Percentiles rank a stretch among this genome's conserved stretches.
Evolutionary conservation across 192 early-diverging fungal species (phyloP).

Genomic region (Coemansia sp.): DNA sequence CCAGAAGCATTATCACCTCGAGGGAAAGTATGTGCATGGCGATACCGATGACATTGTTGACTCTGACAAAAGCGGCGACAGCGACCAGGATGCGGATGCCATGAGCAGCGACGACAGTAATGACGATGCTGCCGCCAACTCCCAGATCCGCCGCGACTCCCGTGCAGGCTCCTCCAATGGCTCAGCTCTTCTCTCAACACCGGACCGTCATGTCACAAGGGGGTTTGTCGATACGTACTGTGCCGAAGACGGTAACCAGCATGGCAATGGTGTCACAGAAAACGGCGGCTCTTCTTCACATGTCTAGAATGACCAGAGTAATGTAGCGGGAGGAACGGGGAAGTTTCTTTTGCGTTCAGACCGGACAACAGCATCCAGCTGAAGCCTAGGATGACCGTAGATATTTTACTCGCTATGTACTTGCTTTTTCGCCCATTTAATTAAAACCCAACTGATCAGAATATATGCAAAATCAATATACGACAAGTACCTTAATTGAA

Average conservation of each 20-base stretch:
- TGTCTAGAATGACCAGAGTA: too few relatives aligned
- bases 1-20: slow-evolving; percentile 79
- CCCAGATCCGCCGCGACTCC: not conserved
- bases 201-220: slow-evolving; percentile 5
- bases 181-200: not conserved
- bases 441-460: too few relatives aligned
- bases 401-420: too few relatives aligned
- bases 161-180: not conserved
- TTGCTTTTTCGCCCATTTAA: too few relatives aligned
- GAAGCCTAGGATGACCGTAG: too few relatives aligned
- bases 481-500: too few relatives aligned
- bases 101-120: slow-evolving; percentile 47
- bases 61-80: slow-evolving; percentile 30
- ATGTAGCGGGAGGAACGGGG: too few relatives aligned
- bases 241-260: slow-evolving; percentile 5
- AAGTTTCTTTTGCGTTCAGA: too few relatives aligned
- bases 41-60: slow-evolving; percentile 56
- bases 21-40: slow-evolving; percentile 50
- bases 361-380: too few relatives aligned
- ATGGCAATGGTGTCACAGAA: not conserved
- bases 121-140: slow-evolving; percentile 14
- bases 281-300: too few relatives aligned
- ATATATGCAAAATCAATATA: too few relatives aligned
- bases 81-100: slow-evolving; percentile 21
- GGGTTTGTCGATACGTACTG: slow-evolving; percentile 19